A percentile compares a stretch with the other conserved stretches of the same genome.
phyloP scores from a whole-genome alignment of 257 asterid genomes.

The Solanum chilense region DNA sequence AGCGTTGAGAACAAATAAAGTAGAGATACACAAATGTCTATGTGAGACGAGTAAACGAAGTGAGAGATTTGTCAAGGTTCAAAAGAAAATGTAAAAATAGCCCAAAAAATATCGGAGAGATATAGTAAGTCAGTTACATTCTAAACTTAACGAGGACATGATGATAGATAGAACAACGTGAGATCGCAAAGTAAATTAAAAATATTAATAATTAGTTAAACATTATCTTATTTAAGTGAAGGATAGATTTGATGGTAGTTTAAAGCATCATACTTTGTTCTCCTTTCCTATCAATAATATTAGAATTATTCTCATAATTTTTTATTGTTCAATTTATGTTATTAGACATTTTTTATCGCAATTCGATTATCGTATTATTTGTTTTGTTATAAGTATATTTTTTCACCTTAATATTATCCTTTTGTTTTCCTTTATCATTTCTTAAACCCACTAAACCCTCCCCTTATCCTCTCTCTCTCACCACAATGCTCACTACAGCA shows the following conservation, averaged over 20 bases:
- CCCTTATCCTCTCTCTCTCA: not conserved
- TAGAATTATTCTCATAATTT: too few relatives aligned
- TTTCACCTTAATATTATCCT: not conserved
- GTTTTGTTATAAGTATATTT: not conserved
- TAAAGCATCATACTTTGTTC: accelerated
- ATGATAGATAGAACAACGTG: not conserved
- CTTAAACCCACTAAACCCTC: not conserved
- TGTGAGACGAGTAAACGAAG: not conserved
- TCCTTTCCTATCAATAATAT: too few relatives aligned
- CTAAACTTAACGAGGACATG: not conserved
- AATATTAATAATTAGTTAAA: too few relatives aligned
- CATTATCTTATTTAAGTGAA: not conserved
- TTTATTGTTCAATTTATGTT: too few relatives aligned
- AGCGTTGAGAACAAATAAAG: not conserved
- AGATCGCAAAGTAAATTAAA: accelerated
- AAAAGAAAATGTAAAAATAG: not conserved
- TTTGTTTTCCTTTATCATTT: not conserved
- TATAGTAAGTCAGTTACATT: not conserved
- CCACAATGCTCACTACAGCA: not conserved
- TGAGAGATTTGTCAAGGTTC: not conserved
- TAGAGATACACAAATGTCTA: not conserved
- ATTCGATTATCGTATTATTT: not conserved
- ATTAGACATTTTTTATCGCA: not conserved
- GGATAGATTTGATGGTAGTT: too few relatives aligned
- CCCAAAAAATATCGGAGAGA: not conserved